A percentile compares a stretch with the other conserved stretches of the same genome.
phyloP scores from a whole-genome alignment of 805 yeast genomes.

The Candida michaelii region DNA sequence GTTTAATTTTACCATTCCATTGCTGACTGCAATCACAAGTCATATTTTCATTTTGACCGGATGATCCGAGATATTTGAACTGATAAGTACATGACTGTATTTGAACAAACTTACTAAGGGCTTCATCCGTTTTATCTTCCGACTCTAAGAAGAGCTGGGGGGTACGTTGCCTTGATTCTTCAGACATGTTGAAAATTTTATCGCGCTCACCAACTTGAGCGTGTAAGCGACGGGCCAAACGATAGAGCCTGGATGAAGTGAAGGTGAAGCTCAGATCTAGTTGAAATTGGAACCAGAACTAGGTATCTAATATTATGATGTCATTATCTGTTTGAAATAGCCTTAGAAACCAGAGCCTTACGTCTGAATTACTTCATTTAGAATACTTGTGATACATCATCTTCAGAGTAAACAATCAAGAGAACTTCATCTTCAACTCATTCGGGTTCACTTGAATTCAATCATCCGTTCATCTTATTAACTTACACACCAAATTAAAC shows the following conservation, averaged over 20 bases:
- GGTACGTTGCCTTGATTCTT: constrained; percentile 11
- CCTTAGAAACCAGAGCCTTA: too few species aligned
- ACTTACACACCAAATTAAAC: constrained; percentile 16
- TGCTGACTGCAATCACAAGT: constrained; percentile 81
- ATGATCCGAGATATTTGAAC: constrained; percentile 59
- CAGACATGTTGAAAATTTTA: constrained; percentile 4
- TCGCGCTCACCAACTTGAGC: background rate
- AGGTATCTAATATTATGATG: too few species aligned
- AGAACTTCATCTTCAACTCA: too few species aligned
- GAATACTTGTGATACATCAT: too few species aligned
- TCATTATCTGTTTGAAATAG: too few species aligned
- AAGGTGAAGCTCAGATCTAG: too few species aligned
- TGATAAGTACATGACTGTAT: constrained; percentile 64
- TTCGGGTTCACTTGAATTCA: too few species aligned
- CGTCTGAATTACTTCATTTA: too few species aligned
- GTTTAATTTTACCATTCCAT: constrained; percentile 36
- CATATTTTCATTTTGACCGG: constrained; percentile 81
- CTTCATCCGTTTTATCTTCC: constrained; percentile 68
- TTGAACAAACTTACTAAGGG: constrained; percentile 54
- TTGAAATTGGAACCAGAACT: too few species aligned
- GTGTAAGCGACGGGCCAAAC: too few species aligned
- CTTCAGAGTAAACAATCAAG: too few species aligned
- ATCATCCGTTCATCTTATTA: background rate
- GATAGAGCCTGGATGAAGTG: too few species aligned
- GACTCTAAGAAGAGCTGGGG: constrained; percentile 36